Conservation (phyloP, 2,329 filamentous ascomycete species). For the Epichloe brachyelytri region DNA sequence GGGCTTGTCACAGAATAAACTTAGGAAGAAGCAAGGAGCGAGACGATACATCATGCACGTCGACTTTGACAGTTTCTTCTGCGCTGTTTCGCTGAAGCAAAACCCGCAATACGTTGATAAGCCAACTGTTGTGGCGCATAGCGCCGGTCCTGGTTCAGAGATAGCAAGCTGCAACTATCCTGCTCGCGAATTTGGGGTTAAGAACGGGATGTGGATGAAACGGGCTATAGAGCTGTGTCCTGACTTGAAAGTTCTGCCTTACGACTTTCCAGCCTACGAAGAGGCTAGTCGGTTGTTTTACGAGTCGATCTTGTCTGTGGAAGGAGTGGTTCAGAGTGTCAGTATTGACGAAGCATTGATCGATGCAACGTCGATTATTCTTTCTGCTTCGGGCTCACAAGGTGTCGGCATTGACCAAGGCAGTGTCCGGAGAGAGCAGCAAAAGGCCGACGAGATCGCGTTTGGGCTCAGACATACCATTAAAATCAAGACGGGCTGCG, state of each 20-base stretch:
- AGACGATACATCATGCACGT: constrained; percentile 85
- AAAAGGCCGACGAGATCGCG: constrained; percentile 59
- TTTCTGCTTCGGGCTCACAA: constrained; percentile 51
- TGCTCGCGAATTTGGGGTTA: constrained; percentile 73
- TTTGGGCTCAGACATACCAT: constrained; percentile 53
- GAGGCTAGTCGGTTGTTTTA: constrained; percentile 84
- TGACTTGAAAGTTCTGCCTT: constrained; percentile 78
- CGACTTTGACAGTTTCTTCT: constrained; percentile 98
- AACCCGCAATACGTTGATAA: constrained; percentile 64
- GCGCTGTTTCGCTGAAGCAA: constrained; percentile 72
- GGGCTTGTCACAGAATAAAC: constrained; percentile 26
- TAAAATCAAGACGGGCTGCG: constrained; percentile 64
- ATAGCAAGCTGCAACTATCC: constrained; percentile 97
- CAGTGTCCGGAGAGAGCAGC: constrained; percentile 64
- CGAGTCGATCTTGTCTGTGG: constrained; percentile 63
- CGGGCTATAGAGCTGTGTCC: constrained; percentile 71
- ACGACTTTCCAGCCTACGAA: constrained; percentile 92
- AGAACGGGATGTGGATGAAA: constrained; percentile 99
- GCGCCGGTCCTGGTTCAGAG: constrained; percentile 73
- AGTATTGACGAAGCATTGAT: constrained; percentile 92
- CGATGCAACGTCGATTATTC: constrained; percentile 62
- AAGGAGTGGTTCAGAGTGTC: constrained; percentile 83
- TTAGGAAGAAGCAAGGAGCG: constrained; percentile 45
- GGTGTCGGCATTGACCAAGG: constrained; percentile 52
- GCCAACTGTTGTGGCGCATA: constrained; percentile 81